Percentiles rank a stretch among this genome's conserved stretches.
These are phyloP conservation scores for Stellera chamaejasme DNA, from an alignment of 345 rosid genomes.

Conservation along the genomic window DNA sequence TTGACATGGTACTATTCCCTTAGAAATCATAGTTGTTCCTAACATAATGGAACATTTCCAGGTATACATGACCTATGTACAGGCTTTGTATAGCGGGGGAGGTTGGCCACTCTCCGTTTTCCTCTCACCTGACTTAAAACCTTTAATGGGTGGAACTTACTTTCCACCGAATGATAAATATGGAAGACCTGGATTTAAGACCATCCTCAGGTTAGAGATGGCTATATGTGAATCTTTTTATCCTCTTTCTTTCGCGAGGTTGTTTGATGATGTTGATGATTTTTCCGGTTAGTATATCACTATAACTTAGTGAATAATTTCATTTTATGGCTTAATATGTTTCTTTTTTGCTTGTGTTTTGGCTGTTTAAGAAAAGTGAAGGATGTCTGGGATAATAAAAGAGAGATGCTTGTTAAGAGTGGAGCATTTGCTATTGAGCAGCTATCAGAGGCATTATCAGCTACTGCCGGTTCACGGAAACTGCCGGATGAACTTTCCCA, in stretches of 20 bases:
- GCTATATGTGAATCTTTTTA: background rate
- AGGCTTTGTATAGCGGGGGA: constrained; percentile 83
- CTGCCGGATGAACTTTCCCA: constrained; percentile 57
- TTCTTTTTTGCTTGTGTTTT: constrained; percentile 3
- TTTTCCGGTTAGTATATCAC: too few species aligned
- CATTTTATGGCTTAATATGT: background rate
- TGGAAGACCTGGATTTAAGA: constrained; percentile 93
- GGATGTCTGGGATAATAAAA: constrained; percentile 69
- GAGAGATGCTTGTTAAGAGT: constrained; percentile 62
- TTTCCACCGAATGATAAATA: constrained; percentile 84
- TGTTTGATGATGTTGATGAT: background rate
- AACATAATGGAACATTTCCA: constrained; percentile 17
- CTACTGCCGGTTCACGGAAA: constrained; percentile 47
- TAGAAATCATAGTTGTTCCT: background rate
- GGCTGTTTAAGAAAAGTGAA: constrained; percentile 63
- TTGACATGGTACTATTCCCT: too few species aligned
- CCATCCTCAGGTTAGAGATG: constrained; percentile 50
- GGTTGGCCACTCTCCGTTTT: constrained; percentile 94
- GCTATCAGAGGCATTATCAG: constrained; percentile 77
- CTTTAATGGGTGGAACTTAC: constrained; percentile 95
- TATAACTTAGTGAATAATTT: too few species aligned
- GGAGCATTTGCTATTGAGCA: constrained; percentile 80
- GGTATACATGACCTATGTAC: constrained; percentile 96
- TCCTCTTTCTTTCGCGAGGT: background rate
- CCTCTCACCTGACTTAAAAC: constrained; percentile 92